A percentile compares a stretch with the other conserved stretches of the same genome.
Evolutionary conservation across 2,329 filamentous ascomycete genomes (phyloP).

Genomic region (Scortechinia acanthostroma): DNA sequence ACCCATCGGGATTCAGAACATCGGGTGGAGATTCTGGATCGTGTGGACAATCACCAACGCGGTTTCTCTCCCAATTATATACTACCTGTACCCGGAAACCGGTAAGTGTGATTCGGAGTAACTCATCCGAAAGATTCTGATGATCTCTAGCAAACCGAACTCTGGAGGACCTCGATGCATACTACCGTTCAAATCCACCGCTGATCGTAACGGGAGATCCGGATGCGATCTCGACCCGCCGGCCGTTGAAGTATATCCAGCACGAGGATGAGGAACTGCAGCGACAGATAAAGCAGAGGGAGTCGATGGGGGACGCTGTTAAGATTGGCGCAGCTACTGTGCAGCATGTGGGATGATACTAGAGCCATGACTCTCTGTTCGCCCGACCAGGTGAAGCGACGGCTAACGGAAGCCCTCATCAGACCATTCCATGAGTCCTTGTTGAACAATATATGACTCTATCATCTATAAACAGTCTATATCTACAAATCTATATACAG

Average conservation of each 20-base stretch:
- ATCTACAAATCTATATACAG: too few species aligned
- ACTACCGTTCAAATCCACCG: constrained; percentile 23
- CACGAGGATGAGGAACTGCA: constrained; percentile 23
- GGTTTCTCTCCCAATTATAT: constrained; percentile 34
- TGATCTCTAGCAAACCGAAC: constrained; percentile 25
- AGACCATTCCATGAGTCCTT: too few species aligned
- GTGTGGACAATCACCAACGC: constrained; percentile 39
- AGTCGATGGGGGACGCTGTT: too few species aligned
- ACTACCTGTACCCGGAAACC: constrained; percentile 42
- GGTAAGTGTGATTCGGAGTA: too few species aligned
- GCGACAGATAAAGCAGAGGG: too few species aligned
- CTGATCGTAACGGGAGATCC: constrained; percentile 37
- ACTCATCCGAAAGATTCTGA: background rate
- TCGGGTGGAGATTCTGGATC: constrained; percentile 40
- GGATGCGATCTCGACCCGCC: constrained; percentile 31
- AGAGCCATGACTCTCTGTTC: too few species aligned
- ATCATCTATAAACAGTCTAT: too few species aligned
- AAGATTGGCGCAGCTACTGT: too few species aligned
- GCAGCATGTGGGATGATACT: too few species aligned
- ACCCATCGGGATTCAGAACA: constrained; percentile 22
- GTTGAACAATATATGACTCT: too few species aligned
- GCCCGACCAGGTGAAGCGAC: too few species aligned
- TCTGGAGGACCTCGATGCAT: constrained; percentile 37
- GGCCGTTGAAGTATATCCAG: constrained; percentile 37
- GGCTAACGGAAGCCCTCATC: too few species aligned